Evolutionary conservation across 495 filamentous ascomycete genomes (phyloP).

Genomic region (Penicillium paxilli): DNA sequence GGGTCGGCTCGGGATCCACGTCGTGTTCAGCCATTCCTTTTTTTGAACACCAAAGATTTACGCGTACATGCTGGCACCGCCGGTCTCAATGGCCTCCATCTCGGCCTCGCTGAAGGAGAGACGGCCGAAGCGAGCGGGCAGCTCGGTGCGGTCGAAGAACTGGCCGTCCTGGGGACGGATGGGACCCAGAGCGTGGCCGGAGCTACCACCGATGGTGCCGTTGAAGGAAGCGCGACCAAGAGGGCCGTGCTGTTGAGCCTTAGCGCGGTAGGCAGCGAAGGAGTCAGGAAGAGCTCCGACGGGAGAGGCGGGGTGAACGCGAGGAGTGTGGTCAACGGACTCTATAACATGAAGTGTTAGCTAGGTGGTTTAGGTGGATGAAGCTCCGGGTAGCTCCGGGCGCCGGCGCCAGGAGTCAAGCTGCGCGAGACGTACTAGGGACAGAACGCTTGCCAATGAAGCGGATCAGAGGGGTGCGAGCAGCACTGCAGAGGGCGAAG

Average conservation of each 20-base stretch:
- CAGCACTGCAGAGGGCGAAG: slow-evolving; percentile 63
- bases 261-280: slow-evolving; percentile 88
- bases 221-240: slow-evolving; percentile 52
- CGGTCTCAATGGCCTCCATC: slow-evolving; percentile 94
- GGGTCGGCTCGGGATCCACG: neutral
- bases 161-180: slow-evolving; percentile 70
- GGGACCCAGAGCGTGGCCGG: slow-evolving; percentile 69
- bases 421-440: slow-evolving; percentile 61
- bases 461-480: slow-evolving; percentile 80
- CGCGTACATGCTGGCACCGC: slow-evolving; percentile 71
- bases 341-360: slow-evolving; percentile 44
- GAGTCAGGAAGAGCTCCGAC: slow-evolving; percentile 60
- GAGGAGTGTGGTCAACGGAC: slow-evolving; percentile 68
- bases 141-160: slow-evolving; percentile 85
- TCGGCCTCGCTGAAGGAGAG: slow-evolving; percentile 70
- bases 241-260: slow-evolving; percentile 92
- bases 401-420: neutral
- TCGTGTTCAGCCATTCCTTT: neutral
- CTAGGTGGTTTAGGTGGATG: neutral
- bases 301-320: slow-evolving; percentile 66
- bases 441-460: slow-evolving; percentile 86
- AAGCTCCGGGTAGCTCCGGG: neutral
- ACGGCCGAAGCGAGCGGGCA: slow-evolving; percentile 79
- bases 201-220: slow-evolving; percentile 60
- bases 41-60: no score